Base-by-base conservation (phyloP, 2,329 filamentous ascomycete species). In the Fusarium miscanthi region DNA sequence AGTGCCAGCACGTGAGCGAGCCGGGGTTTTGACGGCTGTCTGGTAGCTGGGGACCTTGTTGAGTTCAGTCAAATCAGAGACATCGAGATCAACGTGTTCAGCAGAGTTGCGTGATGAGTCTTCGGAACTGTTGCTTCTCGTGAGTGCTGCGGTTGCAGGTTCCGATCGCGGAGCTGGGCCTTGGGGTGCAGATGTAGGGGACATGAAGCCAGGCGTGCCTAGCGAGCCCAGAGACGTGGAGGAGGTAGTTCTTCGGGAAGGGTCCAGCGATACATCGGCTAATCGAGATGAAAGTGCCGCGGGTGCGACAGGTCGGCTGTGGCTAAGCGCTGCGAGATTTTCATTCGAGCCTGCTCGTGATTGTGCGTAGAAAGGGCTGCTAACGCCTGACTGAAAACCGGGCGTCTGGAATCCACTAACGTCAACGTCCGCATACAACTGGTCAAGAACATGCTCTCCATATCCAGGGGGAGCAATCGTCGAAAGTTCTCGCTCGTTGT, bases 381-480 rank as follows among this genome's bases (percentile, higher is more conserved):
- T 94, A 63, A 94, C 87, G n/a, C 91, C 91, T 59, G 93, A 92
- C 84, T 86, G 88, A 40, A 89, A 84, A 3, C 87, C 90, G 2
- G 94, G 93, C 0, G 93, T 95, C 82, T 94, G 91, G 79, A 95
- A 93, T n/a, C 93, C 94, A 59, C 87, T 90, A 13, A 90, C 87
- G 76, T 97, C 94, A 63, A 98, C 88, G 69, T 95, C 94, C 74
- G 94, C 94, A 82, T 97, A 99, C 3, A 98, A 86, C 79, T 94
- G 92, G 80, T 99, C 96, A 31, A 98, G 89, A 48, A 93, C 88
- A 81, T 98, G 96, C 77, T 95, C 90, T 66, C 94, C 94, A 77
- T 99, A 99, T 42, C 94, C 90, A 1, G 96, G 96, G n/a, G 96
- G 96, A 16, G 95, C 95, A 65, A 92, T 89, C 31, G 89, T 87